Base-by-base conservation (phyloP, 2,329 filamentous ascomycete genomes). In the Ophiostoma tasmaniense region DNA sequence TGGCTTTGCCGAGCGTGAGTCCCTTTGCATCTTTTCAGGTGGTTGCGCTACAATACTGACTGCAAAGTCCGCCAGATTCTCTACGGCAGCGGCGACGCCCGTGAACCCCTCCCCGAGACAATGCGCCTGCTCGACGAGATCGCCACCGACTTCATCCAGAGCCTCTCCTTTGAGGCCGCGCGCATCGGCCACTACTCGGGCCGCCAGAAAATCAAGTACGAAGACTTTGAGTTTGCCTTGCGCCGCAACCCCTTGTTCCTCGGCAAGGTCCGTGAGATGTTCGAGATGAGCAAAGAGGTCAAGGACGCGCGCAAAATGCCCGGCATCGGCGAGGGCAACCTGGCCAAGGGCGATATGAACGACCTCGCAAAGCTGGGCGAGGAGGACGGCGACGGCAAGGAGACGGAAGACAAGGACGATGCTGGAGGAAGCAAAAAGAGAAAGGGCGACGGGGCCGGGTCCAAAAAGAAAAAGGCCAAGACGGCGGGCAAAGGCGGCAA, bases 181-280 rank as follows among this genome's bases (percentile, higher is more conserved):
- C 88, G 91, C 62, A 89, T 90, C 67, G 95, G 95, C 0, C 89
- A 91, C 77, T 92, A 96, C 79, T 89, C 91, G 2, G 90, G 93
- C 0, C 90, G 95, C 1, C 92, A 96, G 75, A 99, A 99, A 81
- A 93, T 99, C 80, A 99, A 99, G 79, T 91, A 96, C 75, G 94
- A 97, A 76, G 95, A 99, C 79, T 97, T 99, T 81, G 93, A 96
- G 76, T 99, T 96, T 79, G 92, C 93, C 52, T 87, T 98, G 74
- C 87, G 95, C 39, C 87, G 90, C 72, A 96, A 98, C 75, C 89
- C 91, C 10, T 83, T 86, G 70, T 96, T 96, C 77, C 83, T 98
- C 61, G 95, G 95, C 66, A 89, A 94, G 75, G 93, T 98, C 68
- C 88, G 92, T 77, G 93, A 97, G 80, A 87, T 96, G 76, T 85